Conservation (phyloP, 495 filamentous ascomycete species). For the Aspergillus biplanus region DNA sequence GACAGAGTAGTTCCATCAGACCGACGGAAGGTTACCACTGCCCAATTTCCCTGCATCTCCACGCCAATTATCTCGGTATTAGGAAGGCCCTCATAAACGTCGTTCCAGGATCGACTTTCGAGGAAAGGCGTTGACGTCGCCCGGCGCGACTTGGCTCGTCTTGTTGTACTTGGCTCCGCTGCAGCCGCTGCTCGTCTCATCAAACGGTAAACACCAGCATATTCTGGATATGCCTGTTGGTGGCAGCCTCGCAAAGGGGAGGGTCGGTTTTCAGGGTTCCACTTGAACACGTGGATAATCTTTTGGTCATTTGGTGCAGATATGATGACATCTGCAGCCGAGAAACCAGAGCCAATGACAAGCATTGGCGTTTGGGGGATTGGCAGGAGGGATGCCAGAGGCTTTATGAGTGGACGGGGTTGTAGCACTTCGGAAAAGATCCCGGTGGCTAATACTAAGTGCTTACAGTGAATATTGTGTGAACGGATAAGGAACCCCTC, state of each 20-base stretch:
- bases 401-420: constrained; percentile 52
- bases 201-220: constrained; percentile 63
- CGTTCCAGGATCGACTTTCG: constrained; percentile 52
- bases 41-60: constrained; percentile 33
- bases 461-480: constrained; percentile 59
- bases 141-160: constrained; percentile 35
- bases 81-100: constrained; percentile 60
- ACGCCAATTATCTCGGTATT: constrained; percentile 58
- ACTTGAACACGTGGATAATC: constrained; percentile 67
- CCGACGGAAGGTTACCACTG: constrained; percentile 50
- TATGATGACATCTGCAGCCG: constrained; percentile 66
- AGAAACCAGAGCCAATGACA: constrained; percentile 68
- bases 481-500: constrained; percentile 58
- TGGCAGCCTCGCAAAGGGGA: constrained; percentile 66
- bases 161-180: constrained; percentile 21
- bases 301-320: constrained; percentile 53
- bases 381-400: constrained; percentile 35
- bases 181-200: constrained; percentile 60
- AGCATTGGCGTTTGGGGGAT: constrained; percentile 45
- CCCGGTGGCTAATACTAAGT: constrained; percentile 66
- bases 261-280: constrained; percentile 58
- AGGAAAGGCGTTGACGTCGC: constrained; percentile 49
- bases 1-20: constrained; percentile 50
- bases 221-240: constrained; percentile 68
- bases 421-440: constrained; percentile 62